These are phyloP conservation scores for Ustilago xerochloae DNA, from an alignment of 1,284 basidiomycete genomes.

Conservation along the genomic window DNA sequence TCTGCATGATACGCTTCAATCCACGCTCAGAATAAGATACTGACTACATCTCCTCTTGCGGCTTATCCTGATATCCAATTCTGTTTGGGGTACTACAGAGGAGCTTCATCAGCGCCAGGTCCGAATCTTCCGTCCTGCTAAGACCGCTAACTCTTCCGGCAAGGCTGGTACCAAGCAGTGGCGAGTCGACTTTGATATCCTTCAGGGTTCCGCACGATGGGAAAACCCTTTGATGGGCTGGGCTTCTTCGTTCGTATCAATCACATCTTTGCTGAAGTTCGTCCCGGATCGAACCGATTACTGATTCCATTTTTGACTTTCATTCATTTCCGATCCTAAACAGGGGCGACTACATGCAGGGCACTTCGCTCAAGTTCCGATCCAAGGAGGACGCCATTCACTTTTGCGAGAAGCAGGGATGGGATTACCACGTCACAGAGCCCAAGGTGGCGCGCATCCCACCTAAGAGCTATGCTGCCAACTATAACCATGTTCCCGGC, in stretches of 20 bases:
- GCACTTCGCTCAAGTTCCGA: conserved; percentile 85
- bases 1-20: no score
- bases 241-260: conserved; percentile 72
- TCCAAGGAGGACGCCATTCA: conserved; percentile 91
- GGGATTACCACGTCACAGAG: conserved; percentile 69
- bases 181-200: conserved; percentile 93
- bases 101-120: conserved; percentile 88
- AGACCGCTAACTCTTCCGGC: conserved; percentile 95
- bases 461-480: conserved; percentile 81
- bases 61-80: not conserved
- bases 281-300: no score
- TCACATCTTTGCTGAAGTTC: no score
- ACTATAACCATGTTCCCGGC: conserved; percentile 84
- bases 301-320: not conserved
- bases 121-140: conserved; percentile 91
- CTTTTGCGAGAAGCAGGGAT: conserved; percentile 74
- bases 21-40: not conserved
- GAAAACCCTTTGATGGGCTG: conserved; percentile 99
- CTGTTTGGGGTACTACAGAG: no score
- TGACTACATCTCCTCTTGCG: not conserved
- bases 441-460: conserved; percentile 69
- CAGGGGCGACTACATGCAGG: conserved; percentile 98
- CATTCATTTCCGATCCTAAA: not conserved
- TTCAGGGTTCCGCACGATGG: conserved; percentile 90
- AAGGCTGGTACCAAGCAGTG: conserved; percentile 85